Percentiles rank a stretch among this genome's conserved stretches.
These are phyloP conservation scores for Candida nemodendra DNA, from an alignment of 805 yeast species.

Conservation along the genomic window DNA sequence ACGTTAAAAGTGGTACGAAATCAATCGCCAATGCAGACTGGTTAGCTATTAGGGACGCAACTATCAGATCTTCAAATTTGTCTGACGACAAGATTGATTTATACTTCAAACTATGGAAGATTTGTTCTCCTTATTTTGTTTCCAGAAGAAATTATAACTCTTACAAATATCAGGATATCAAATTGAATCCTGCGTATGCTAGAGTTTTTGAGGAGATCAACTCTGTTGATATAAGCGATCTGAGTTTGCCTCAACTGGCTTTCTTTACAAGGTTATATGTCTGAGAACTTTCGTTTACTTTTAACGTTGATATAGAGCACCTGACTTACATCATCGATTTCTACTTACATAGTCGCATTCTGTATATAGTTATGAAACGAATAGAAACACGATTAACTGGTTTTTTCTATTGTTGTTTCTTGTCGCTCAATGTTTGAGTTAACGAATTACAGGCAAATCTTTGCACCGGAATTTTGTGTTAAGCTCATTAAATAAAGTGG, in stretches of 20 bases:
- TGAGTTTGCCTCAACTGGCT: conserved; percentile 38
- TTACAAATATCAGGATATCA: conserved; percentile 41
- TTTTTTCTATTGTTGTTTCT: no score
- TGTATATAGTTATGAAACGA: no score
- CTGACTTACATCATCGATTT: neutral
- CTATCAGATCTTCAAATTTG: conserved; percentile 43
- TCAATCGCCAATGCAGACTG: conserved; percentile 80
- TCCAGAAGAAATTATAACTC: conserved; percentile 42
- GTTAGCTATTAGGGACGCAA: conserved; percentile 83
- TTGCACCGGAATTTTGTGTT: no score
- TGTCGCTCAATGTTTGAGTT: no score
- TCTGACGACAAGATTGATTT: conserved; percentile 45
- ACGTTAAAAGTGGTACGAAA: conserved; percentile 47
- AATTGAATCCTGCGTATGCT: conserved; percentile 38
- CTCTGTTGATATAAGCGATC: conserved; percentile 34
- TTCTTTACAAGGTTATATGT: conserved; percentile 32
- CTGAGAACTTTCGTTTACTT: no score
- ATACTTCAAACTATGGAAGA: conserved; percentile 52
- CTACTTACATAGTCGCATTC: no score
- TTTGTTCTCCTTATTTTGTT: conserved; percentile 46
- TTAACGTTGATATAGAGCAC: neutral
- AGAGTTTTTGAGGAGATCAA: conserved; percentile 34
- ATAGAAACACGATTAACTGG: no score
- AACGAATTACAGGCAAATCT: no score
- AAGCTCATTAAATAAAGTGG: no score